Evolutionary conservation across 441 rosid genomes (phyloP).

Genomic region (Populus hybrid): DNA sequence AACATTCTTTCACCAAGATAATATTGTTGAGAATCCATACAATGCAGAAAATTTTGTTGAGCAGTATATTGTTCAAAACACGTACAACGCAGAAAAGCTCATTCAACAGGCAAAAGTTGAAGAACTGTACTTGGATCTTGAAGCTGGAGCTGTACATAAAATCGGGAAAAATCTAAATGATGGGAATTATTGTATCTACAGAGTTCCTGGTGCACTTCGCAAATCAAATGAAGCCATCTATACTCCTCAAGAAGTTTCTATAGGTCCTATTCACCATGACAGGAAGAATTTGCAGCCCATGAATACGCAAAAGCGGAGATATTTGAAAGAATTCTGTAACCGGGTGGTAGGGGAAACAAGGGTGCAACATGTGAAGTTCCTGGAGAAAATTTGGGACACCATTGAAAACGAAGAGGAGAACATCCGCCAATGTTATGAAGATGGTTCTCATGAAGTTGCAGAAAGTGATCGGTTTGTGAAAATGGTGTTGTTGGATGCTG

Average conservation of each 20-base stretch:
- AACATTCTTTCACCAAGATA: too few species aligned
- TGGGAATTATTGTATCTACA: background rate
- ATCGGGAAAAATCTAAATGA: background rate
- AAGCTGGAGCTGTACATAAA: too few species aligned
- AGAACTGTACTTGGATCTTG: too few species aligned
- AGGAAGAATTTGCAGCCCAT: background rate
- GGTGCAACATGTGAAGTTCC: background rate
- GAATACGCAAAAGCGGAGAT: conserved; percentile 16
- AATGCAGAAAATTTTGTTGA: too few species aligned
- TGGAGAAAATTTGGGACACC: background rate
- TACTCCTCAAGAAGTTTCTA: conserved; percentile 16
- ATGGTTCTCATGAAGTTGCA: background rate
- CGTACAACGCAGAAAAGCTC: too few species aligned
- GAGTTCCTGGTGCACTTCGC: conserved; percentile 9
- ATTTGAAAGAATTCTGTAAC: conserved; percentile 5
- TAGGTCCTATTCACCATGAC: conserved; percentile 13
- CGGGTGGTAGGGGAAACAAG: background rate
- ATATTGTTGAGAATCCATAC: too few species aligned
- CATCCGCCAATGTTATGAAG: conserved; percentile 21
- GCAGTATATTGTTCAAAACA: too few species aligned
- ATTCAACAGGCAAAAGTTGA: too few species aligned
- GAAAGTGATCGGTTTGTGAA: background rate
- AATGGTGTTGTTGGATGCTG: conserved; percentile 26
- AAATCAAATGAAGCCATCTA: background rate
- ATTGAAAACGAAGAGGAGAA: background rate